Conservation (phyloP, 2,329 filamentous ascomycete genomes). For the Ilyonectria destructans region DNA sequence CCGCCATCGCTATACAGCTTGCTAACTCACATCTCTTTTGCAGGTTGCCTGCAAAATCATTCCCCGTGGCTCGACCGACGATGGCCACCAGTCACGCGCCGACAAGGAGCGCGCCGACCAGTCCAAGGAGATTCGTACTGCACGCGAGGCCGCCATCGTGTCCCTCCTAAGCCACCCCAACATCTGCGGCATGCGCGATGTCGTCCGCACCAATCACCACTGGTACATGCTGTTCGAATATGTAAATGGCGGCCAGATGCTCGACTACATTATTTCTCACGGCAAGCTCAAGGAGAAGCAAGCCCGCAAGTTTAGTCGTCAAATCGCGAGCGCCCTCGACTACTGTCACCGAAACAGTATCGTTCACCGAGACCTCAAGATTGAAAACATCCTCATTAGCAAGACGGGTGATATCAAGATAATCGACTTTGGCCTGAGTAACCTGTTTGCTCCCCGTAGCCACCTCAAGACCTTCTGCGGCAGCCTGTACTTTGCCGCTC, state of each 20-base stretch:
- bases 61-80: slow-evolving; percentile 89
- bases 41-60: slow-evolving; percentile 97
- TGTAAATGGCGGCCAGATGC: slow-evolving; percentile 98
- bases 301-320: slow-evolving; percentile 95
- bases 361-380: slow-evolving; percentile 97
- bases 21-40: slow-evolving; percentile 34
- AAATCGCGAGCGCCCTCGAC: slow-evolving; percentile 96
- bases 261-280: slow-evolving; percentile 99
- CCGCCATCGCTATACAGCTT: slow-evolving; percentile 21
- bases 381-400: slow-evolving; percentile 99
- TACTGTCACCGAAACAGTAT: slow-evolving; percentile 99
- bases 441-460: slow-evolving; percentile 88
- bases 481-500: slow-evolving; percentile 97
- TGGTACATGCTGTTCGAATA: slow-evolving; percentile 99
- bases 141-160: slow-evolving; percentile 95
- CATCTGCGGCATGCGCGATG: slow-evolving; percentile 95
- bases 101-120: slow-evolving; percentile 93
- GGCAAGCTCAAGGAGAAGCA: slow-evolving; percentile 98
- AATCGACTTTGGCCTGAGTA: slow-evolving; percentile 98
- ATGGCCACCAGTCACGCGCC: slow-evolving; percentile 79
- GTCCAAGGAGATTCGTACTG: slow-evolving; percentile 95
- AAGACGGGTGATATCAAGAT: slow-evolving; percentile 99
- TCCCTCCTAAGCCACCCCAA: slow-evolving; percentile 95
- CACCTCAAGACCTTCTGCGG: slow-evolving; percentile 98
- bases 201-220: slow-evolving; percentile 95